These are phyloP conservation scores for Fereydounia khargensis DNA, from an alignment of 1,284 basidiomycete genomes.

Conservation along the genomic window DNA sequence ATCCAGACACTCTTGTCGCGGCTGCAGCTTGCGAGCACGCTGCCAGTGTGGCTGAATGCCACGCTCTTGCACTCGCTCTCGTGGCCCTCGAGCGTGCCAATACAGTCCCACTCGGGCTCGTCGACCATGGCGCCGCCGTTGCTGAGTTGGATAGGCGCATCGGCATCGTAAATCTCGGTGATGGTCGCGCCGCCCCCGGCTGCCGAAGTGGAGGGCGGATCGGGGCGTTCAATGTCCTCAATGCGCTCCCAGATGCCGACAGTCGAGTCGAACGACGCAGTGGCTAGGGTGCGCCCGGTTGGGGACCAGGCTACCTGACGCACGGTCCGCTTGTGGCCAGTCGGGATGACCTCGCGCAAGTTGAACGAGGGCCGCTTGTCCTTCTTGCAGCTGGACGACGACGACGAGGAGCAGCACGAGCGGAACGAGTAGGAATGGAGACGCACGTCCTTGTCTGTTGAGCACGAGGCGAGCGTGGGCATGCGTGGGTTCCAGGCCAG, in stretches of 20 bases:
- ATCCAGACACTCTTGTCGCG: conserved; percentile 98
- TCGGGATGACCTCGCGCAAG: conserved; percentile 59
- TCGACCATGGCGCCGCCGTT: conserved; percentile 41
- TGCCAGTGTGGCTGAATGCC: conserved; percentile 76
- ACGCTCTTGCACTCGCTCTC: conserved; percentile 97
- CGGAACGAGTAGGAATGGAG: conserved; percentile 70
- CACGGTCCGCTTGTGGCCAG: conserved; percentile 89
- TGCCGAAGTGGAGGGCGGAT: conserved; percentile 3
- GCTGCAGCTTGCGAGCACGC: conserved; percentile 83
- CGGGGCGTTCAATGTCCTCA: conserved; percentile 46
- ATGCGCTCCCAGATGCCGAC: conserved; percentile 80
- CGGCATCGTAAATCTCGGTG: conserved; percentile 59
- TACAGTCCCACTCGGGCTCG: conserved; percentile 69
- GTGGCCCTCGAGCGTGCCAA: conserved; percentile 85
- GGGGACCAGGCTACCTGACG: conserved; percentile 86
- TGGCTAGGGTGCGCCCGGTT: conserved; percentile 81
- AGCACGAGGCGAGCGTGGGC: conserved; percentile 84
- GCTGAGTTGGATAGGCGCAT: conserved; percentile 60
- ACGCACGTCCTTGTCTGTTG: conserved; percentile 86
- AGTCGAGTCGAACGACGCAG: conserved; percentile 90
- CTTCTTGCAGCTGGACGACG: conserved; percentile 7
- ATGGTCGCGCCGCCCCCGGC: neutral
- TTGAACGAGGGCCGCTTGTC: conserved; percentile 42
- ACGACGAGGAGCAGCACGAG: conserved; percentile 8
- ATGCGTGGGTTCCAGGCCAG: conserved; percentile 86